Percentiles rank a stretch among this genome's conserved stretches.
phyloP scores from a whole-genome alignment of 1,284 basidiomycete genomes.

The Cutaneotrichosporon sp. region DNA sequence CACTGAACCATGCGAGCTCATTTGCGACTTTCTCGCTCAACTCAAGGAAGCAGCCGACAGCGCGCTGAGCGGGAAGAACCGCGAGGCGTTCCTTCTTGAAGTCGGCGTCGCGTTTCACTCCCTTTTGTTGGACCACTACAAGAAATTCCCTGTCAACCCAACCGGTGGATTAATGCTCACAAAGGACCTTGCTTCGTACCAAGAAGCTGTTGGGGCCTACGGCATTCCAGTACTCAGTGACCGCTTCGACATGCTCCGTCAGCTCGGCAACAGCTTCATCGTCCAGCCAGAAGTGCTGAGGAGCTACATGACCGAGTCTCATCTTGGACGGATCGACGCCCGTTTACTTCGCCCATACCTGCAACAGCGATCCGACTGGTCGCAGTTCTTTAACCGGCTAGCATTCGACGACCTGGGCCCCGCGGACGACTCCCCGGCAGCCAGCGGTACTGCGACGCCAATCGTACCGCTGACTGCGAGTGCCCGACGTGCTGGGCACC shows the following conservation, averaged over 20 bases:
- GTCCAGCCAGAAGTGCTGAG: conserved; percentile 87
- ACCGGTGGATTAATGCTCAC: conserved; percentile 97
- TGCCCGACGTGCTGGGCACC: conserved; percentile 14
- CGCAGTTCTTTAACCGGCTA: conserved; percentile 36
- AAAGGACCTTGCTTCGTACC: conserved; percentile 94
- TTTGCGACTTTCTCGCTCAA: conserved; percentile 77
- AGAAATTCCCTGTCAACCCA: conserved; percentile 93
- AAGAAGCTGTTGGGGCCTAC: conserved; percentile 81
- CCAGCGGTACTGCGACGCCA: conserved; percentile 7
- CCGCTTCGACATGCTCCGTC: conserved; percentile 96
- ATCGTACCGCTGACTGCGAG: background rate
- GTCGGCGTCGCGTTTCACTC: conserved; percentile 94
- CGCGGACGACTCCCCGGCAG: background rate
- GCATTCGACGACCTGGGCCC: conserved; percentile 32
- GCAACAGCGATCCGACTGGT: conserved; percentile 77
- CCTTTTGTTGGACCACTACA: conserved; percentile 86
- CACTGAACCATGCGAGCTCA: conserved; percentile 88
- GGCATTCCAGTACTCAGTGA: conserved; percentile 77
- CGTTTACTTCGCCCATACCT: conserved; percentile 85
- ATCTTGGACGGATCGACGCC: conserved; percentile 85
- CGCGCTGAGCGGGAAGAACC: conserved; percentile 82
- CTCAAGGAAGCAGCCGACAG: conserved; percentile 68
- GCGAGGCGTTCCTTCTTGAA: conserved; percentile 86
- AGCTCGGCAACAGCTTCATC: conserved; percentile 95
- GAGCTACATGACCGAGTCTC: conserved; percentile 86